A percentile compares a stretch with the other conserved stretches of the same genome.
Conservation (phyloP, 352 stramenopile genomes). For the Phytophthora cryptogea region DNA sequence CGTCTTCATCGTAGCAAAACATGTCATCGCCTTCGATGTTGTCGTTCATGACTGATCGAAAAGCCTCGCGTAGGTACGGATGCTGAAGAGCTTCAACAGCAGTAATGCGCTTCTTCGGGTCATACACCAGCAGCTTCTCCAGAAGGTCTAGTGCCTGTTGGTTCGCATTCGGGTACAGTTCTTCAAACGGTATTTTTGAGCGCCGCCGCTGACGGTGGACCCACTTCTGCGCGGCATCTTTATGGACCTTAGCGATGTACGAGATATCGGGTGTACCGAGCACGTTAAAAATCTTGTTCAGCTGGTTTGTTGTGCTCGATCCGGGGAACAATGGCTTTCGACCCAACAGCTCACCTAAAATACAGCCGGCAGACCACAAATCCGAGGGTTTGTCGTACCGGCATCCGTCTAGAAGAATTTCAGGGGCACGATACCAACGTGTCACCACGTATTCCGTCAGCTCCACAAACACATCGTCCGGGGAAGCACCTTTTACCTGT, state of each 20-base stretch:
- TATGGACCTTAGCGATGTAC: conserved; percentile 69
- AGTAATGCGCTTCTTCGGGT: conserved; percentile 71
- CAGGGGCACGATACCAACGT: conserved; percentile 84
- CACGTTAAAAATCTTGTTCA: conserved; percentile 96
- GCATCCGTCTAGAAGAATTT: conserved; percentile 92
- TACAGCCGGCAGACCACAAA: conserved; percentile 92
- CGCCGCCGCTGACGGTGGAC: conserved; percentile 63
- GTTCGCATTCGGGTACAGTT: conserved; percentile 82
- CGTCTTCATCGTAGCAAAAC: conserved; percentile 47
- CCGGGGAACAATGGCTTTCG: conserved; percentile 96
- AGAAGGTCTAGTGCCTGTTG: conserved; percentile 68
- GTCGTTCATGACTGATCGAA: conserved; percentile 46
- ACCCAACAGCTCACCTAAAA: conserved; percentile 96
- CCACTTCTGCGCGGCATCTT: conserved; percentile 74
- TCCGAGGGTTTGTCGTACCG: conserved; percentile 80
- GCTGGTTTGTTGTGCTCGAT: conserved; percentile 95
- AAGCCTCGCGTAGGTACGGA: conserved; percentile 88
- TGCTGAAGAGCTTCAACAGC: conserved; percentile 95
- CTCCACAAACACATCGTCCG: conserved; percentile 54
- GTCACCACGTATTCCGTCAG: conserved; percentile 85
- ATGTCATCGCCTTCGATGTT: conserved; percentile 21
- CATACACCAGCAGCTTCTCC: conserved; percentile 72
- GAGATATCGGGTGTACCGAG: conserved; percentile 85
- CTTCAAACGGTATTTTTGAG: conserved; percentile 62
- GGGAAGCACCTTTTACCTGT: conserved; percentile 34